A percentile compares a stretch with the other conserved stretches of the same genome.
Evolutionary conservation across 2,329 filamentous ascomycete genomes (phyloP).

Genomic region (Berkeleyomyces basicola): DNA sequence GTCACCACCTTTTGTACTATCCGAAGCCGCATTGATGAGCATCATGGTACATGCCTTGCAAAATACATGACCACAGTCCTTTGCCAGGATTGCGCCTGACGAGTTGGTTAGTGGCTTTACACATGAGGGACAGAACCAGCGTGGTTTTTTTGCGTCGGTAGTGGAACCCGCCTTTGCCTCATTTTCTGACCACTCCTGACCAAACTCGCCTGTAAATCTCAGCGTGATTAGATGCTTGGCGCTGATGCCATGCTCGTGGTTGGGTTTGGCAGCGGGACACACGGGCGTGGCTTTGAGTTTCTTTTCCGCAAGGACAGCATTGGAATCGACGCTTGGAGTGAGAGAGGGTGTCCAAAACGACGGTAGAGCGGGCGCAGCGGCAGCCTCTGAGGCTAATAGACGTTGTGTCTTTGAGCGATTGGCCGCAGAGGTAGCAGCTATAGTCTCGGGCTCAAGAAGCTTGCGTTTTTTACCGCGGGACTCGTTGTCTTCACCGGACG

Average conservation of each 20-base stretch:
- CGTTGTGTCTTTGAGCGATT: constrained; percentile 51
- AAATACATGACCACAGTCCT: constrained; percentile 80
- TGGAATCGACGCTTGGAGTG: constrained; percentile 39
- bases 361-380: constrained; percentile 51
- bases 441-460: constrained; percentile 53
- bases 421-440: constrained; percentile 48
- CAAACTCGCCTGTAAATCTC: constrained; percentile 55
- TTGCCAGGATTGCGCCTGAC: constrained; percentile 65
- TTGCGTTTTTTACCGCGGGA: constrained; percentile 45
- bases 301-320: constrained; percentile 39
- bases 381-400: constrained; percentile 56
- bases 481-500: background rate
- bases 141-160: constrained; percentile 21
- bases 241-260: constrained; percentile 55
- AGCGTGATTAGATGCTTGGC: constrained; percentile 63
- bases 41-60: constrained; percentile 51
- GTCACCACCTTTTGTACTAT: constrained; percentile 20
- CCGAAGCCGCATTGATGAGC: constrained; percentile 37
- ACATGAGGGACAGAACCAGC: constrained; percentile 62
- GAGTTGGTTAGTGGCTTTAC: constrained; percentile 68
- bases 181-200: constrained; percentile 18
- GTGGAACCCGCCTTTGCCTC: background rate
- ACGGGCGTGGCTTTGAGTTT: constrained; percentile 50
- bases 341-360: constrained; percentile 89
- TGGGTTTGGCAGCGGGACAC: constrained; percentile 57